These are phyloP conservation scores for Excoecaria agallocha DNA, from an alignment of 345 rosid genomes.

Conservation along the genomic window DNA sequence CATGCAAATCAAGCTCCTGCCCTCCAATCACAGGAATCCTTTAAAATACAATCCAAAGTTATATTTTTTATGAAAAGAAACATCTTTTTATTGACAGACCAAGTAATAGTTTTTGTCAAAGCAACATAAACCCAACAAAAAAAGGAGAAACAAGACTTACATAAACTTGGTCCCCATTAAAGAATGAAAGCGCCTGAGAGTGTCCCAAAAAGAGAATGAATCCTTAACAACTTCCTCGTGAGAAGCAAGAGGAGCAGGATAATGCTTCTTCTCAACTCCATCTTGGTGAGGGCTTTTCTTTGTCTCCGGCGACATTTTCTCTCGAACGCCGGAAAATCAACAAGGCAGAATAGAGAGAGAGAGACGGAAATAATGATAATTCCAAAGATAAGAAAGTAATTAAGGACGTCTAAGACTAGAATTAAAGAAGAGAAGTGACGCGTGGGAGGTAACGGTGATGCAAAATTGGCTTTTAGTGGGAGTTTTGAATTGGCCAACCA, in stretches of 20 bases:
- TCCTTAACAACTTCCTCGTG: conserved; percentile 56
- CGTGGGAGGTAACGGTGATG: conserved; percentile 61
- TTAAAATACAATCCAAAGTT: conserved; percentile 8
- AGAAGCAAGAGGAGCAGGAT: conserved; percentile 61
- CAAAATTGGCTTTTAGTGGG: conserved; percentile 60
- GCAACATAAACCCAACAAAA: neutral
- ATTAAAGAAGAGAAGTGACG: conserved; percentile 30
- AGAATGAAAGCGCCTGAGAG: conserved; percentile 84
- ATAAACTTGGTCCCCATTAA: conserved; percentile 74
- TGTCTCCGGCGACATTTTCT: conserved; percentile 45
- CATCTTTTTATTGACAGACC: neutral
- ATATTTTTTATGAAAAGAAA: neutral
- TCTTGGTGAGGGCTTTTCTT: conserved; percentile 24
- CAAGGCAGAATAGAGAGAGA: neutral
- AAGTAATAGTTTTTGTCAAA: neutral
- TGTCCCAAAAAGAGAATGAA: conserved; percentile 68
- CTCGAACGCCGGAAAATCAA: conserved; percentile 23
- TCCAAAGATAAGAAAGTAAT: conserved; percentile 44
- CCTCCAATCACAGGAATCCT: conserved; percentile 99
- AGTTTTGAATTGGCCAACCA: conserved; percentile 33
- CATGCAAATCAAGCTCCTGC: conserved; percentile 88
- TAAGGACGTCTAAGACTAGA: conserved; percentile 33
- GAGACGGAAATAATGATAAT: conserved; percentile 10
- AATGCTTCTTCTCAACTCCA: conserved; percentile 35
- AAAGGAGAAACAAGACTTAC: conserved; percentile 33